Evolutionary conservation across 805 yeast species (phyloP).

Genomic region (Candida insectalens): DNA sequence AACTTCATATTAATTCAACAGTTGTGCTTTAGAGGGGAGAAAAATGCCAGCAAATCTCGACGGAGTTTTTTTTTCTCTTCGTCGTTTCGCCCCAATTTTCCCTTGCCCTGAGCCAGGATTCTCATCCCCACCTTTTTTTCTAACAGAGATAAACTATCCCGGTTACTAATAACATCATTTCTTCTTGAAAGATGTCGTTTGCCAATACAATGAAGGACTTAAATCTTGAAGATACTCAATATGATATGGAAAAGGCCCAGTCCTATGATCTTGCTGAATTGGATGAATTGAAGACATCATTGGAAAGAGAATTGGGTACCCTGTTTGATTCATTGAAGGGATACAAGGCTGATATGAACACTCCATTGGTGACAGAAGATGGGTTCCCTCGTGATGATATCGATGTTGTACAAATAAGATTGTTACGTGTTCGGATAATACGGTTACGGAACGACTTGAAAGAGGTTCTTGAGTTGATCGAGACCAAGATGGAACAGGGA

Average conservation of each 20-base stretch:
- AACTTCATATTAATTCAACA: conserved; percentile 13
- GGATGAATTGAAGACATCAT: conserved; percentile 22
- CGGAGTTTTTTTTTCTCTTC: no score
- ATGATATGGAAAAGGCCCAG: conserved; percentile 8
- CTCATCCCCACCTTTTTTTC: no score
- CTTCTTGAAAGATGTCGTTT: conserved; percentile 19
- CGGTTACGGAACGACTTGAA: conserved; percentile 63
- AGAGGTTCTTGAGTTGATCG: conserved; percentile 25
- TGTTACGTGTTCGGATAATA: conserved; percentile 53
- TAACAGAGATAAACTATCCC: no score
- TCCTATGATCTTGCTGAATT: conserved; percentile 15
- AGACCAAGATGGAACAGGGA: conserved; percentile 1
- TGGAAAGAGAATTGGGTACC: conserved; percentile 32
- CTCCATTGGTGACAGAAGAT: conserved; percentile 55
- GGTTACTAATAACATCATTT: no score
- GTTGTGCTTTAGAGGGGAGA: no score
- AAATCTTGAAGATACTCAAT: conserved; percentile 10
- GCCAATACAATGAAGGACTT: conserved; percentile 14
- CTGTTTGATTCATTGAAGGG: conserved; percentile 33
- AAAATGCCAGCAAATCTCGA: no score
- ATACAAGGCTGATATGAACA: conserved; percentile 39
- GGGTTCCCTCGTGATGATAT: conserved; percentile 84
- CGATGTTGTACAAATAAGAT: conserved; percentile 63
- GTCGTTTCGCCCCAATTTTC: no score
- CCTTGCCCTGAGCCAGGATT: no score